phyloP scores from a whole-genome alignment of 345 rosid genomes.

The Euclidium syriacum region DNA sequence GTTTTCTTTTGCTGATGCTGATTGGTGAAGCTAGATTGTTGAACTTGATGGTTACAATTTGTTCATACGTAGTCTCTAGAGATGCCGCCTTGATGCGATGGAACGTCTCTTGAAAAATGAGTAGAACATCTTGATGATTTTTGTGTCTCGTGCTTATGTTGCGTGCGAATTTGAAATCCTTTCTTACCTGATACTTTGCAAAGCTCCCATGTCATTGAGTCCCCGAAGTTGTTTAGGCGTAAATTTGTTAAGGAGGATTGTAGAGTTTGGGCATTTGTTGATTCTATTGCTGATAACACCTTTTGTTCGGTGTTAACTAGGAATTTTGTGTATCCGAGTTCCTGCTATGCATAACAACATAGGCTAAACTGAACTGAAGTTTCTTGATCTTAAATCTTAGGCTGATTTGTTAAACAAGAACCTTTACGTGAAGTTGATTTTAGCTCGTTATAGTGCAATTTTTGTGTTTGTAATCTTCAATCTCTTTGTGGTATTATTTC shows the following conservation, averaged over 20 bases:
- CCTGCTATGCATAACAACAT: slow-evolving; percentile 8
- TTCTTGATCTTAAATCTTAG: neutral
- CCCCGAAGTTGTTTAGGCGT: neutral
- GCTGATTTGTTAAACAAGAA: neutral
- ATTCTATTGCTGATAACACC: neutral
- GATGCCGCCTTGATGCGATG: neutral
- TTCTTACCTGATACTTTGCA: neutral
- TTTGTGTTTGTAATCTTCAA: neutral
- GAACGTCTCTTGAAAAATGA: neutral
- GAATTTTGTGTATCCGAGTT: slow-evolving; percentile 3
- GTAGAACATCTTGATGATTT: neutral
- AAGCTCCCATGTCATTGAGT: neutral
- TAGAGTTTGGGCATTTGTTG: neutral
- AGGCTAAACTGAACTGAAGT: neutral
- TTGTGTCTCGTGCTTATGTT: neutral
- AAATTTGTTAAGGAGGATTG: neutral
- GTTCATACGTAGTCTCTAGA: neutral
- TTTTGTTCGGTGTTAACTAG: neutral
- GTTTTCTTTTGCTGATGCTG: neutral
- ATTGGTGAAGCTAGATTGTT: neutral
- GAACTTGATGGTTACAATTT: slow-evolving; percentile 3
- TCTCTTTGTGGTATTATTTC: neutral
- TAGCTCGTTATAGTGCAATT: neutral
- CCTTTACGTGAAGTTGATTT: neutral
- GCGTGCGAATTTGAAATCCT: neutral